Percentiles rank a stretch among this genome's conserved stretches.
phyloP scores from a whole-genome alignment of 352 stramenopile species.

The Pythium vanterpoolii region DNA sequence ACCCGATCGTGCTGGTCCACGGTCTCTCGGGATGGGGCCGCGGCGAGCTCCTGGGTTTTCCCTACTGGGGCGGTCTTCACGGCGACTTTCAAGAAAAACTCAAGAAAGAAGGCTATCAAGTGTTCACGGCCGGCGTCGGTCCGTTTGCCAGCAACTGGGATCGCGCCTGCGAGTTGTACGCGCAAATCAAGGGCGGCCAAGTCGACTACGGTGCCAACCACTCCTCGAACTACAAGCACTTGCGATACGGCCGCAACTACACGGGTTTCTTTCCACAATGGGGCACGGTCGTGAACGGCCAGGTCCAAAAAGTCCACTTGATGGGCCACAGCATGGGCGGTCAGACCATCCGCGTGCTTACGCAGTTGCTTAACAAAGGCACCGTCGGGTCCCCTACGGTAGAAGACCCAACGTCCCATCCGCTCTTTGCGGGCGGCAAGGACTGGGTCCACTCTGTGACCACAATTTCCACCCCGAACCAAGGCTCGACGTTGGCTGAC shows the following conservation, averaged over 20 bases:
- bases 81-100: conserved; percentile 26
- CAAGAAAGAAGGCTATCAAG: conserved; percentile 27
- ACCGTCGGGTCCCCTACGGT: conserved; percentile 8
- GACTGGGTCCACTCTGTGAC: conserved; percentile 17
- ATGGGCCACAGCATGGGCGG: conserved; percentile 78
- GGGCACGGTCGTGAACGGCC: conserved; percentile 41
- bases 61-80: conserved; percentile 28
- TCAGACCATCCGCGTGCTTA: conserved; percentile 70
- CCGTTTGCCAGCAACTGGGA: conserved; percentile 37
- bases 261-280: conserved; percentile 58
- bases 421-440: conserved; percentile 9
- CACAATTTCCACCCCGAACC: conserved; percentile 14
- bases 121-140: conserved; percentile 23
- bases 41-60: conserved; percentile 16
- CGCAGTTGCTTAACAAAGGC: conserved; percentile 55
- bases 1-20: conserved; percentile 31
- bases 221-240: conserved; percentile 15
- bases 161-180: conserved; percentile 39
- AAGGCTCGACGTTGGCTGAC: conserved; percentile 14
- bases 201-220: conserved; percentile 36
- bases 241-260: conserved; percentile 42
- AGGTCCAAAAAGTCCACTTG: conserved; percentile 63
- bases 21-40: conserved; percentile 24
- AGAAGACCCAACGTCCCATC: conserved; percentile 12
- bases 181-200: conserved; percentile 33